A percentile compares a stretch with the other conserved stretches of the same genome.
Conservation (phyloP, 257 asterid genomes). For the Petunia secreta region DNA sequence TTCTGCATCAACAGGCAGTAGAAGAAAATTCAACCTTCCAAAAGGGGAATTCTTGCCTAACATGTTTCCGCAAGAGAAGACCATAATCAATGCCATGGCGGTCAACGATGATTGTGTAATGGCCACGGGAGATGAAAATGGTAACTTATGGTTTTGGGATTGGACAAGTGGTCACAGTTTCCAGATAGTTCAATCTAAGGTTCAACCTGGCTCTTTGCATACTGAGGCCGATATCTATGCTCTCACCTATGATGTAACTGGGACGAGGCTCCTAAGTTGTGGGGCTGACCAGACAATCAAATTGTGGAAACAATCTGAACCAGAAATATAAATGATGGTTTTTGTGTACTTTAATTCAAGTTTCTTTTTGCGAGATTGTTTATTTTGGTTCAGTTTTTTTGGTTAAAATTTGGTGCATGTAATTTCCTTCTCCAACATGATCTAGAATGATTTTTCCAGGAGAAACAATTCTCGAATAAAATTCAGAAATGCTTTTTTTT, state of each 20-base stretch:
- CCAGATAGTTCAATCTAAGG: constrained; percentile 88
- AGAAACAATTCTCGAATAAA: no score
- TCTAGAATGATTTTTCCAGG: no score
- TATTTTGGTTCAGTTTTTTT: no score
- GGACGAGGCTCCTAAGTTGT: constrained; percentile 79
- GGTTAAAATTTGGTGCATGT: no score
- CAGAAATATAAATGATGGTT: no score
- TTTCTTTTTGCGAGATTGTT: no score
- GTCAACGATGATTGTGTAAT: constrained; percentile 83
- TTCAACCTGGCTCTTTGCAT: constrained; percentile 93
- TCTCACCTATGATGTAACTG: constrained; percentile 61
- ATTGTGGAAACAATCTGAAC: no score
- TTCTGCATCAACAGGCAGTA: constrained; percentile 93
- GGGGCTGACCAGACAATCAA: constrained; percentile 57
- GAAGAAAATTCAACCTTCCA: constrained; percentile 82
- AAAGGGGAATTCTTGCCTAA: constrained; percentile 92
- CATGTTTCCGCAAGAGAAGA: constrained; percentile 94
- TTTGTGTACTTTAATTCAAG: no score
- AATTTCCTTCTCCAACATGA: no score
- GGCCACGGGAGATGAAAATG: constrained; percentile 94
- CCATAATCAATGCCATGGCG: constrained; percentile 80
- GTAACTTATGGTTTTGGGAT: constrained; percentile 97
- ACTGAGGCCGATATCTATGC: constrained; percentile 92
- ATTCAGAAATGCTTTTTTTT: no score
- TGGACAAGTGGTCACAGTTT: constrained; percentile 96